Evolutionary conservation across 2,329 filamentous ascomycete genomes (phyloP).

Genomic region (Pestalotiopsis fici): DNA sequence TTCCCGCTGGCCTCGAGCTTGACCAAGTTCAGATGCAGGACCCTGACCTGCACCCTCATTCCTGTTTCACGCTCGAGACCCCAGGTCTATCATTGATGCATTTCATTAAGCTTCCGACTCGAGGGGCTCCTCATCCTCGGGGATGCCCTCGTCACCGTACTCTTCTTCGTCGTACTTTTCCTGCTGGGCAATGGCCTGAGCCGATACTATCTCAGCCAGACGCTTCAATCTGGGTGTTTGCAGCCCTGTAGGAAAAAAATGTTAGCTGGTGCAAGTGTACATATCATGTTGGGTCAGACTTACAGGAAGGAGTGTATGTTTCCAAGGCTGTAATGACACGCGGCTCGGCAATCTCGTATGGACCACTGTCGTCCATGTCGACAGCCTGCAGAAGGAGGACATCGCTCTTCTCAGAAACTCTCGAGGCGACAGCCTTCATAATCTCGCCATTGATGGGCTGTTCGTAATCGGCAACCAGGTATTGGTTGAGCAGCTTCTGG

Average conservation of each 20-base stretch:
- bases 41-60: background rate
- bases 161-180: slow-evolving; percentile 65
- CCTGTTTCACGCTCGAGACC: background rate
- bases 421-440: slow-evolving; percentile 97
- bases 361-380: slow-evolving; percentile 98
- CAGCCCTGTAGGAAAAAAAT: slow-evolving; percentile 65
- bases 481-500: slow-evolving; percentile 97
- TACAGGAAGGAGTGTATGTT: slow-evolving; percentile 97
- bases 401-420: slow-evolving; percentile 97
- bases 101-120: slow-evolving; percentile 29
- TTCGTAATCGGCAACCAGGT: slow-evolving; percentile 97
- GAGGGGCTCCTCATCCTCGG: slow-evolving; percentile 51
- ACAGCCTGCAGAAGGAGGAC: slow-evolving; percentile 91
- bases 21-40: background rate
- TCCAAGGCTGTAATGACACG: slow-evolving; percentile 94
- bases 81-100: background rate
- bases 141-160: slow-evolving; percentile 44
- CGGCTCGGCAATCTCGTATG: slow-evolving; percentile 97
- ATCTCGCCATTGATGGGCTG: slow-evolving; percentile 99
- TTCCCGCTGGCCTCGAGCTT: background rate
- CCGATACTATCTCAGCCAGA: slow-evolving; percentile 95
- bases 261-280: slow-evolving; percentile 9
- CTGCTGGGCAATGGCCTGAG: slow-evolving; percentile 94
- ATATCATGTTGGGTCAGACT: slow-evolving; percentile 37
- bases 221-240: slow-evolving; percentile 95